phyloP scores from a whole-genome alignment of 1,284 basidiomycete species.

The Pterulicium gracile region DNA sequence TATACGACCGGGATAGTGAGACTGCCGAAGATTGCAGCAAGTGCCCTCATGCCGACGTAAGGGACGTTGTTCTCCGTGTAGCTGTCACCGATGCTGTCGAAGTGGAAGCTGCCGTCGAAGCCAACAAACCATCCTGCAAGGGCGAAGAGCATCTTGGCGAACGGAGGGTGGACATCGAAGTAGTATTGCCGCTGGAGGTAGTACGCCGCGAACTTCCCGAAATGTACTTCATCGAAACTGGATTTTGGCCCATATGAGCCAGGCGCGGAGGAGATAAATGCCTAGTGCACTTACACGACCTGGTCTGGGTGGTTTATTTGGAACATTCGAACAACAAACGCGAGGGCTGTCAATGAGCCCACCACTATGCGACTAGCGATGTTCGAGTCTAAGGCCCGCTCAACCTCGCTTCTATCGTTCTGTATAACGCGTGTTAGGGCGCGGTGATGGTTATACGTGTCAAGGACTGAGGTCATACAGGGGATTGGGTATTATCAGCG shows the following conservation, averaged over 20 bases:
- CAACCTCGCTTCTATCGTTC: slow-evolving; percentile 45
- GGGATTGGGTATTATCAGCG: slow-evolving; percentile 30
- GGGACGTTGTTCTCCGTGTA: slow-evolving; percentile 85
- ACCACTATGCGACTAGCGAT: slow-evolving; percentile 49
- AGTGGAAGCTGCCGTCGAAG: slow-evolving; percentile 89
- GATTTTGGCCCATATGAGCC: slow-evolving; percentile 4
- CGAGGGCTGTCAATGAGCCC: slow-evolving; percentile 55
- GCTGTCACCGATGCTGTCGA: slow-evolving; percentile 92
- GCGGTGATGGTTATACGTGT: slow-evolving; percentile 3
- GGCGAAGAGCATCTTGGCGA: slow-evolving; percentile 89
- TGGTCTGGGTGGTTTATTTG: slow-evolving; percentile 90
- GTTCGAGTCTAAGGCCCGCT: slow-evolving; percentile 48
- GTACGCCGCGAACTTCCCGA: slow-evolving; percentile 89
- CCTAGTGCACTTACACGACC: slow-evolving; percentile 69
- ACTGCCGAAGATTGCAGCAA: slow-evolving; percentile 86
- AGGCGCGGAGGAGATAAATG: slow-evolving; percentile 2
- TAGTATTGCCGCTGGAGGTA: slow-evolving; percentile 92
- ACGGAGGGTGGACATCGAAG: slow-evolving; percentile 98
- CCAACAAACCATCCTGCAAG: slow-evolving; percentile 94
- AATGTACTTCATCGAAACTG: slow-evolving; percentile 96
- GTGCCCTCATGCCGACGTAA: slow-evolving; percentile 86
- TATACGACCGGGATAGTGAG: slow-evolving; percentile 89
- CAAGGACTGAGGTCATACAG: slow-evolving; percentile 20
- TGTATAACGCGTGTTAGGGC: slow-evolving; percentile 13
- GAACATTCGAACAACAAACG: slow-evolving; percentile 81